Conservation (phyloP, 2,329 filamentous ascomycete species). For the Botrytis fragariae region DNA sequence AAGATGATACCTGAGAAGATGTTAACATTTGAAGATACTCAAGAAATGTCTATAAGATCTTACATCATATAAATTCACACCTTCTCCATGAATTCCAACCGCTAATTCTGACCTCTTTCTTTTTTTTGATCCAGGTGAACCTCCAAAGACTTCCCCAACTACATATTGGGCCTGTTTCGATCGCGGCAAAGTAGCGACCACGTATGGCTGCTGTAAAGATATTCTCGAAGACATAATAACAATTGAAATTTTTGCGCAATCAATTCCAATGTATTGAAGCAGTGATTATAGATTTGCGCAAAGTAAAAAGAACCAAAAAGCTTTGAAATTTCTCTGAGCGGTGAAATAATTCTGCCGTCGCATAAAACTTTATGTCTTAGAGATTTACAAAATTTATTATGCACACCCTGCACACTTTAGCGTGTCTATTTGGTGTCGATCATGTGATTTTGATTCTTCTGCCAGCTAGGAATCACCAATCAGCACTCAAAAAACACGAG, state of each 20-base stretch:
- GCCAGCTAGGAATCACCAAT: neutral
- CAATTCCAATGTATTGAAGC: neutral
- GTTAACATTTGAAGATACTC: conserved; percentile 13
- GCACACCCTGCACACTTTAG: neutral
- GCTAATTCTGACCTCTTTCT: conserved; percentile 62
- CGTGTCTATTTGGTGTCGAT: neutral
- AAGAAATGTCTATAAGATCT: conserved; percentile 30
- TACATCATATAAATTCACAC: conserved; percentile 65
- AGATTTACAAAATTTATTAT: neutral
- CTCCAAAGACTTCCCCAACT: conserved; percentile 60
- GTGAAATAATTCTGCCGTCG: conserved; percentile 16
- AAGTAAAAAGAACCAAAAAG: conserved; percentile 14
- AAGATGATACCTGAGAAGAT: conserved; percentile 53
- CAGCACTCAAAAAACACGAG: neutral
- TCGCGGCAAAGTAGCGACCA: conserved; percentile 57
- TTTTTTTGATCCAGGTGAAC: conserved; percentile 56
- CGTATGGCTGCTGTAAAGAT: conserved; percentile 62
- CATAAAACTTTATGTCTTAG: neutral
- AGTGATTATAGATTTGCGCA: conserved; percentile 4
- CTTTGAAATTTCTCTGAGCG: conserved; percentile 23
- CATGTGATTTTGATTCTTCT: neutral
- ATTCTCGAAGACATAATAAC: conserved; percentile 46
- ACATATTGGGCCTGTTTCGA: conserved; percentile 57
- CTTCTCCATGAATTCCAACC: conserved; percentile 64
- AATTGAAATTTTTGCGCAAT: conserved; percentile 9